These are phyloP conservation scores for Tulasnella calospora DNA, from an alignment of 768 basidiomycete genomes.

Conservation along the genomic window DNA sequence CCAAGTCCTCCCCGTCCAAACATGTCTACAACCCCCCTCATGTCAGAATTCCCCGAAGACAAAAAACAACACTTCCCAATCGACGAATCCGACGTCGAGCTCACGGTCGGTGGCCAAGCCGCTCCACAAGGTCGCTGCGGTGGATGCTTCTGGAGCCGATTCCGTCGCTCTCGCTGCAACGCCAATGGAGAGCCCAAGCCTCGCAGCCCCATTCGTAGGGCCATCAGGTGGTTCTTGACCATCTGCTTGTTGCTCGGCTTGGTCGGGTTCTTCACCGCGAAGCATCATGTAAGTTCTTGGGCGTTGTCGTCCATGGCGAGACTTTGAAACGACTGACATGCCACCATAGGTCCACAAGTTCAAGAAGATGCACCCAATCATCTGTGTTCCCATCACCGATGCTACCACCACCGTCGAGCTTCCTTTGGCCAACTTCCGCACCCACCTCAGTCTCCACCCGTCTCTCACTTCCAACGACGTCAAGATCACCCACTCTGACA, in stretches of 20 bases:
- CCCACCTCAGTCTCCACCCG: slow-evolving; percentile 18
- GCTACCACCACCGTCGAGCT: slow-evolving; percentile 12
- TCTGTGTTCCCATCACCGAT: slow-evolving; percentile 17
- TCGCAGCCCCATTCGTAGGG: slow-evolving; percentile 10
- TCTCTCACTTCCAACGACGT: slow-evolving; percentile 19
- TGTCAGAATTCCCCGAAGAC: slow-evolving; percentile 17
- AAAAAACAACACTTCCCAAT: slow-evolving; percentile 10
- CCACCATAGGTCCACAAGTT: neutral
- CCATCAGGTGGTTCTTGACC: slow-evolving; percentile 14
- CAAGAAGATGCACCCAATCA: slow-evolving; percentile 8
- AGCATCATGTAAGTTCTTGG: neutral
- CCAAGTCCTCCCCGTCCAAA: neutral
- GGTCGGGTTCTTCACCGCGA: slow-evolving; percentile 6
- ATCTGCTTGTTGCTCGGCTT: slow-evolving; percentile 17
- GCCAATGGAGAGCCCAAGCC: neutral
- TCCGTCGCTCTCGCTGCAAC: neutral
- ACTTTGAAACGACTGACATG: neutral
- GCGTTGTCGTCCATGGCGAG: neutral
- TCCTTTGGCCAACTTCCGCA: neutral
- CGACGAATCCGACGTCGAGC: slow-evolving; percentile 17
- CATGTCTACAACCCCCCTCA: slow-evolving; percentile 19
- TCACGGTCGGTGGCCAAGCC: slow-evolving; percentile 2
- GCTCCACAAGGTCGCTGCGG: neutral
- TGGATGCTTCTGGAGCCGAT: slow-evolving; percentile 3
- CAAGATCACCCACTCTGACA: slow-evolving; percentile 23